These are phyloP conservation scores for Backusella circina DNA, from an alignment of 192 early-diverging fungal genomes.

Conservation along the genomic window DNA sequence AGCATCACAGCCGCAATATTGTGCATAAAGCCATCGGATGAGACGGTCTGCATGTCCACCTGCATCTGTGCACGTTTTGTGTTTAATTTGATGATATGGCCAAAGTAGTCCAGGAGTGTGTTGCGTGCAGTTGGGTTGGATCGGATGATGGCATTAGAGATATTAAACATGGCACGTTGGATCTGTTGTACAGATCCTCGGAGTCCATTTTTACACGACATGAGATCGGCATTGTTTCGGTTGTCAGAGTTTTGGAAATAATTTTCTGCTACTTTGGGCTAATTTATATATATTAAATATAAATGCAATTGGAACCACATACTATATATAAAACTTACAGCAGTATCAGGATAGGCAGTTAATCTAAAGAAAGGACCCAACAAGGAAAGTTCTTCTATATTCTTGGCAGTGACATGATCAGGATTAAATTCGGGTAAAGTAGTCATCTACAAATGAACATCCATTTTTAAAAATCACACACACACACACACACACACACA, in stretches of 20 bases:
- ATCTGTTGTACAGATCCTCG: slow-evolving; percentile 58
- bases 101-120: slow-evolving; percentile 62
- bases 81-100: slow-evolving; percentile 63
- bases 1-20: slow-evolving; percentile 69
- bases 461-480: too few species aligned
- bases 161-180: slow-evolving; percentile 44
- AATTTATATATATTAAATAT: slow-evolving; percentile 25
- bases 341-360: slow-evolving; percentile 48
- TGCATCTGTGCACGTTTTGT: slow-evolving; percentile 72
- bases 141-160: slow-evolving; percentile 66
- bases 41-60: slow-evolving; percentile 69
- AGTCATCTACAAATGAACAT: slow-evolving; percentile 4
- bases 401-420: slow-evolving; percentile 42
- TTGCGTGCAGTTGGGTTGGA: slow-evolving; percentile 53
- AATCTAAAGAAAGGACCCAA: slow-evolving; percentile 72
- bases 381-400: slow-evolving; percentile 60
- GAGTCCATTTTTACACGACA: slow-evolving; percentile 51
- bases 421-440: slow-evolving; percentile 54
- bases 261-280: slow-evolving; percentile 45
- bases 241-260: slow-evolving; percentile 50
- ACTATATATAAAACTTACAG: slow-evolving; percentile 33
- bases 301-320: too few species aligned
- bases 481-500: too few species aligned
- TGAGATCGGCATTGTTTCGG: slow-evolving; percentile 48
- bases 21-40: slow-evolving; percentile 83